Evolutionary conservation across 202 grass and related monocot species (phyloP).

Genomic region (Saccharum hybrid): DNA sequence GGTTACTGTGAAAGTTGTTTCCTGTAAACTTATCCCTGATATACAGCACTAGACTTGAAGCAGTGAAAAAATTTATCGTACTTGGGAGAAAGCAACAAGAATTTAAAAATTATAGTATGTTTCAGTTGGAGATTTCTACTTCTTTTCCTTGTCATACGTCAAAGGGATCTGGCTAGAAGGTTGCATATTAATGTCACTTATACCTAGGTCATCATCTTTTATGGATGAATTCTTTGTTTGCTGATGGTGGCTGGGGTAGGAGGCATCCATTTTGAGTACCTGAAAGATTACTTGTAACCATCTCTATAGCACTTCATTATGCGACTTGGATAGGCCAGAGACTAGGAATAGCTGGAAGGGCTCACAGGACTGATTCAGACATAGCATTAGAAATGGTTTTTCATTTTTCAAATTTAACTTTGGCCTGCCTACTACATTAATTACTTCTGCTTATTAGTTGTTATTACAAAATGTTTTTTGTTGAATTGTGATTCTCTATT

Average conservation of each 20-base stretch:
- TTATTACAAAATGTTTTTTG: slow-evolving; percentile 20
- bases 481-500: too few relatives aligned
- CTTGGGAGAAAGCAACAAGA: slow-evolving; percentile 3
- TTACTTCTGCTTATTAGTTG: slow-evolving; percentile 1
- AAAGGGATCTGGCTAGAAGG: slow-evolving; percentile 30
- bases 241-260: not conserved
- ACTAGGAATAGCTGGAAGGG: slow-evolving; percentile 2
- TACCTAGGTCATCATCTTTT: not conserved
- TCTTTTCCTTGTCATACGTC: not conserved
- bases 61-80: not conserved
- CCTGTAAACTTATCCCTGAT: not conserved
- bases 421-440: slow-evolving; percentile 9
- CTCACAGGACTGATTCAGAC: slow-evolving; percentile 4
- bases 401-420: slow-evolving; percentile 8
- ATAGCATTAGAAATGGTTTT: not conserved
- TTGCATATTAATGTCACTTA: not conserved
- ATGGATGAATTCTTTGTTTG: slow-evolving; percentile 5
- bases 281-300: not conserved
- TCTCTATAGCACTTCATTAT: not conserved
- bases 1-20: not conserved
- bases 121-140: slow-evolving; percentile 27
- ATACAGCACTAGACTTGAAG: not conserved
- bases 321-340: not conserved
- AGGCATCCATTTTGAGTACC: not conserved
- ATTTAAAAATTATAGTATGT: not conserved